Evolutionary conservation across 306 rosid species (phyloP).

Genomic region (Sphenostylis stenocarpa): DNA sequence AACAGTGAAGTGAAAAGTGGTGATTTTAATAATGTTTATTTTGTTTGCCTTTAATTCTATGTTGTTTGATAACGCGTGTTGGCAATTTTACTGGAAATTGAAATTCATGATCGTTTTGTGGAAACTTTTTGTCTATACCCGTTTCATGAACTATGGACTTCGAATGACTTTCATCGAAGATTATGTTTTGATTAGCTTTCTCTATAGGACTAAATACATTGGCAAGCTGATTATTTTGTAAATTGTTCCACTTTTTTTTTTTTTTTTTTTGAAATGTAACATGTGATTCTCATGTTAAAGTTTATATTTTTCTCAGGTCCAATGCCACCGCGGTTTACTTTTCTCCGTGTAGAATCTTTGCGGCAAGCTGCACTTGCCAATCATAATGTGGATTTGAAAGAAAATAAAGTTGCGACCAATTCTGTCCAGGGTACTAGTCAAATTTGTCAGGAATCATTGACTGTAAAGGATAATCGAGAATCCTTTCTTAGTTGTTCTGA

Average conservation of each 20-base stretch:
- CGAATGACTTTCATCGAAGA: neutral
- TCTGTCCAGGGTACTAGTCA: constrained; percentile 30
- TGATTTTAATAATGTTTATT: neutral
- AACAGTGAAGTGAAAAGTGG: neutral
- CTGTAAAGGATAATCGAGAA: constrained; percentile 29
- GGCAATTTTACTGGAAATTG: neutral
- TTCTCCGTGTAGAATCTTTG: constrained; percentile 47
- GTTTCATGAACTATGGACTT: neutral
- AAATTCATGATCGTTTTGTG: neutral
- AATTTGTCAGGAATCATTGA: constrained; percentile 30
- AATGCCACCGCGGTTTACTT: constrained; percentile 48
- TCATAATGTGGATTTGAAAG: constrained; percentile 34
- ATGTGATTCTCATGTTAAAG: neutral
- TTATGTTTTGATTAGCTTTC: constrained; percentile 14
- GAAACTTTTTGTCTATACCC: neutral
- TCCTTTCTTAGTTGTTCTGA: constrained; percentile 29
- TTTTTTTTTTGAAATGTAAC: neutral
- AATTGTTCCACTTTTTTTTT: neutral
- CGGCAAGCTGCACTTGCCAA: constrained; percentile 66
- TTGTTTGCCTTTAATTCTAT: neutral
- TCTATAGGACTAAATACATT: neutral
- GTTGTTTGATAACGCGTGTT: neutral
- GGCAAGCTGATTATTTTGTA: neutral
- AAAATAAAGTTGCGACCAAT: constrained; percentile 29
- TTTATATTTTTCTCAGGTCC: constrained; percentile 50